Conservation (phyloP, 768 basidiomycete genomes). For the Boletus reticuloceps region DNA sequence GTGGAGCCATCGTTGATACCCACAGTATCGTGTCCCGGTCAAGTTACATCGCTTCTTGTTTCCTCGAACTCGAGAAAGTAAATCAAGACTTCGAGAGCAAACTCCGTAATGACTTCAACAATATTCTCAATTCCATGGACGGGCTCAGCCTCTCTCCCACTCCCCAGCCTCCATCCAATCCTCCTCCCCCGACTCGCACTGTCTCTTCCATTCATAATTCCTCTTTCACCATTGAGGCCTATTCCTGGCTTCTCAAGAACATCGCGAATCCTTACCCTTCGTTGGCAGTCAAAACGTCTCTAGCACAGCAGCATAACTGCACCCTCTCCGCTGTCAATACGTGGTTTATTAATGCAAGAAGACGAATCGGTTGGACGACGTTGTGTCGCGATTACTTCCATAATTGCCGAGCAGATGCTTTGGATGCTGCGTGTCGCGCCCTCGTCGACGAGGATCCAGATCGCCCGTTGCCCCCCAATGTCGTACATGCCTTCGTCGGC, state of each 20-base stretch:
- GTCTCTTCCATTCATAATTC: neutral
- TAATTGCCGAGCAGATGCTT: conserved; percentile 18
- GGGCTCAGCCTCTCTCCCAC: too few relatives aligned
- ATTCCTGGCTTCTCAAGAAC: conserved; percentile 44
- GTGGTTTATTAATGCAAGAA: conserved; percentile 48
- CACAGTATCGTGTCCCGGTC: neutral
- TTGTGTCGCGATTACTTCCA: conserved; percentile 30
- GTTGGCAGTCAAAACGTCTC: conserved; percentile 16
- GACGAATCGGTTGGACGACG: conserved; percentile 50
- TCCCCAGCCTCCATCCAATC: neutral
- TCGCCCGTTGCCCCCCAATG: conserved; percentile 1
- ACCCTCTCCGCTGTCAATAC: conserved; percentile 33
- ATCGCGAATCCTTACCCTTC: conserved; percentile 53
- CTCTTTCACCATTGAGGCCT: conserved; percentile 12
- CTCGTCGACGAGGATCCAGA: conserved; percentile 17
- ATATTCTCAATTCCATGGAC: too few relatives aligned
- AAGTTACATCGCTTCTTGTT: neutral
- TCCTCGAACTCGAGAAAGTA: too few relatives aligned
- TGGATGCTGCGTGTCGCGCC: conserved; percentile 25
- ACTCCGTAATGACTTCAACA: too few relatives aligned
- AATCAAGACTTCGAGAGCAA: too few relatives aligned
- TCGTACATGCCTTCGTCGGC: conserved; percentile 26
- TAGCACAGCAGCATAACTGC: conserved; percentile 26
- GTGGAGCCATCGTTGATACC: neutral
- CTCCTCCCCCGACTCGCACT: neutral